Evolutionary conservation across 1,284 basidiomycete genomes (phyloP), one percentile per base, ranked within the genome.

Genomic region (Cutaneotrichosporon mucoides): DNA sequence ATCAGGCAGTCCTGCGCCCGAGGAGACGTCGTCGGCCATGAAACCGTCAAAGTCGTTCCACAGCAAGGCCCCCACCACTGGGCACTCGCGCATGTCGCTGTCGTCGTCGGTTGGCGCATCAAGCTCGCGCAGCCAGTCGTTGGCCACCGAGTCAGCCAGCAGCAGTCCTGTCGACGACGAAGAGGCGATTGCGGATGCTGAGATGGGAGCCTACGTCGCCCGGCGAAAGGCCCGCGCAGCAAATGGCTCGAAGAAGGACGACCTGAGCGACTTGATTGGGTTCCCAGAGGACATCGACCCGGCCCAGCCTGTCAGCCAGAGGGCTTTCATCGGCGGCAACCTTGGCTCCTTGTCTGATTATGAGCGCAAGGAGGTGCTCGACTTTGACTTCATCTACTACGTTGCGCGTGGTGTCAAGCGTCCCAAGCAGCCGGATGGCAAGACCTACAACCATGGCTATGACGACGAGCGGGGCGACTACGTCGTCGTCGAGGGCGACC

Each of bases 381-480:
- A 97, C 65, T 95, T 87, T 76, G 84, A 88, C 24, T 82, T 84
- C 36, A 86, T 98, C 47, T 98, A 91, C 79, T 97, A 83, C 72
- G 61, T 68, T 1, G 55, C 69, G 6, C 55, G 54, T 9, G 64
- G 65, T 15, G 69, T 73, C 43, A 55, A 48, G 36, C 64, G 75
- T 36, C 66, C 68, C 8, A 48, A 61, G 6, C 67, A 68, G 48
- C 55, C 67, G 7, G 82, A 88, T 58, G 95, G 95, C 37, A 84
- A 85, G 11, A 84, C 85, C 13, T 95, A 94, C 77, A 99, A 99
- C 75, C 86, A 89, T 71, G 91, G 96, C 38, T 99, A 95, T 71
- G 96, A 99, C 73, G 96, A 99, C 74, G 96, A 99, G 49, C 88
- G 96, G 15, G 96, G 96, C 38, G 96, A 99, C 79, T 99, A 99